Evolutionary conservation across 1,284 basidiomycete species (phyloP).

Genomic region (Mycosarcoma maydis): DNA sequence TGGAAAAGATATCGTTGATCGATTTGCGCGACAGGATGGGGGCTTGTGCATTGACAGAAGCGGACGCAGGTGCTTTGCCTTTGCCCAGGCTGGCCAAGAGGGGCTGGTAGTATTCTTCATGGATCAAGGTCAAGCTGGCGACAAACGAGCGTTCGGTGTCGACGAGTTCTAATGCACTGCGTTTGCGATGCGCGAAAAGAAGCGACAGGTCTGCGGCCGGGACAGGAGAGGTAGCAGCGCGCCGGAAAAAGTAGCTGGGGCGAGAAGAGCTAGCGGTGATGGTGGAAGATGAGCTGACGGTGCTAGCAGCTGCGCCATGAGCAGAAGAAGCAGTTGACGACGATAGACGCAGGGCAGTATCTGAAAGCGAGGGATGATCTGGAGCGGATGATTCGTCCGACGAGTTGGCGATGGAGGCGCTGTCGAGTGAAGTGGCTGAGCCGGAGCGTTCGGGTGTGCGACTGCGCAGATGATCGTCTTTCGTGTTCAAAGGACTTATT

Average conservation of each 20-base stretch:
- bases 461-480: constrained; percentile 6
- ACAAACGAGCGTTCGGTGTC: constrained; percentile 63
- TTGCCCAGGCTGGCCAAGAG: constrained; percentile 41
- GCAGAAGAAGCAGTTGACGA: constrained; percentile 26
- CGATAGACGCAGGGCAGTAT: constrained; percentile 5
- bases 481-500: background rate
- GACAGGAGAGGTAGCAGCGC: constrained; percentile 31
- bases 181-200: constrained; percentile 39
- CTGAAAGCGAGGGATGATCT: constrained; percentile 5
- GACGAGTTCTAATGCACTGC: constrained; percentile 56
- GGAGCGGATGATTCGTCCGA: constrained; percentile 2
- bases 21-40: constrained; percentile 77
- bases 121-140: constrained; percentile 51
- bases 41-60: constrained; percentile 73
- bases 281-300: constrained; percentile 30
- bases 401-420: constrained; percentile 11
- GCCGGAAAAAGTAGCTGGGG: constrained; percentile 34
- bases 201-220: constrained; percentile 12
- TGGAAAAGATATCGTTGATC: constrained; percentile 82
- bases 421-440: constrained; percentile 15
- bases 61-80: constrained; percentile 67
- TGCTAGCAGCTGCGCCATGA: constrained; percentile 20
- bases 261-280: constrained; percentile 32
- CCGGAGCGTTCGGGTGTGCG: constrained; percentile 5
- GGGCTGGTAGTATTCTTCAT: constrained; percentile 62